Evolutionary conservation across 1,284 basidiomycete species (phyloP).

Genomic region (Rhodofomes roseus): DNA sequence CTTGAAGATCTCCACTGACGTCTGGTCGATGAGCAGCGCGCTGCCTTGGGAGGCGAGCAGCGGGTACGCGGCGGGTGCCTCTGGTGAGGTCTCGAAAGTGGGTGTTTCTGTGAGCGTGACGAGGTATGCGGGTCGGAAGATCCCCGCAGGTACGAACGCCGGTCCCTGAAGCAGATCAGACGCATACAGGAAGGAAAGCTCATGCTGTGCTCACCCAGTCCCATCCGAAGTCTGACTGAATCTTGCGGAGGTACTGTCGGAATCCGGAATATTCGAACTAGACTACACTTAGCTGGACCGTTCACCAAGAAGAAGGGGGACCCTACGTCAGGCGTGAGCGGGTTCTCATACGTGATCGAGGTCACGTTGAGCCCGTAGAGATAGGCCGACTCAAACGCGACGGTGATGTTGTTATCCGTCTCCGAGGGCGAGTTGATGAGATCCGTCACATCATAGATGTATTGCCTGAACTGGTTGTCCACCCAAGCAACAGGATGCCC

Average conservation of each 20-base stretch:
- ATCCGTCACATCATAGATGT: slow-evolving; percentile 48
- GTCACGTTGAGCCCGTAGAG: slow-evolving; percentile 52
- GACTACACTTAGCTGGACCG: background rate
- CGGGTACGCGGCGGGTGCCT: slow-evolving; percentile 14
- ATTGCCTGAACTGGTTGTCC: slow-evolving; percentile 56
- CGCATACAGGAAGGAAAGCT: background rate
- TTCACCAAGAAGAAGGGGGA: background rate
- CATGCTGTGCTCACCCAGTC: slow-evolving; percentile 42
- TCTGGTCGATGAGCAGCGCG: slow-evolving; percentile 47
- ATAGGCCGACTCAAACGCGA: slow-evolving; percentile 51
- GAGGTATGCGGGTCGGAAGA: slow-evolving; percentile 51
- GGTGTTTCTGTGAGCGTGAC: slow-evolving; percentile 35
- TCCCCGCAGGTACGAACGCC: slow-evolving; percentile 52
- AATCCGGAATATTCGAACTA: slow-evolving; percentile 48
- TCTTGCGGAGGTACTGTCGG: slow-evolving; percentile 48
- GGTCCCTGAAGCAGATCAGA: slow-evolving; percentile 38
- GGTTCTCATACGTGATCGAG: slow-evolving; percentile 41
- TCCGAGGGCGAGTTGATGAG: slow-evolving; percentile 30
- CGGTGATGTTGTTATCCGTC: slow-evolving; percentile 40
- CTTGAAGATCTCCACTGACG: slow-evolving; percentile 53
- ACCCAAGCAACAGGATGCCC: slow-evolving; percentile 53
- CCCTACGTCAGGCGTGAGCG: slow-evolving; percentile 30
- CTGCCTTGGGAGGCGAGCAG: slow-evolving; percentile 24
- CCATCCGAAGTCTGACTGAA: slow-evolving; percentile 56
- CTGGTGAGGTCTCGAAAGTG: slow-evolving; percentile 13